Evolutionary conservation across 2,329 filamentous ascomycete genomes (phyloP).

Genomic region (Aspergillus udagawae): DNA sequence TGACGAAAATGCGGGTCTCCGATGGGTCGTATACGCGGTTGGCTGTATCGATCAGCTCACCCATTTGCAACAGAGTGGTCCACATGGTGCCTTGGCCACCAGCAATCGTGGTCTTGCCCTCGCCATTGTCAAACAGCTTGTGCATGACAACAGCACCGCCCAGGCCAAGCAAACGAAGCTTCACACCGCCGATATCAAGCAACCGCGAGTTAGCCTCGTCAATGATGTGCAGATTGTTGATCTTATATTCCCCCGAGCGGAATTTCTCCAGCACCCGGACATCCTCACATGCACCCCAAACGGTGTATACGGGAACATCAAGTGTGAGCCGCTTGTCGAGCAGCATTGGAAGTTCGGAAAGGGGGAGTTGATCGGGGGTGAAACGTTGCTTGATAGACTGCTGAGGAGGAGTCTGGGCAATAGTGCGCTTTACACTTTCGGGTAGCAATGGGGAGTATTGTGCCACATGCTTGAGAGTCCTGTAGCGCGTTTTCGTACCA

Average conservation of each 20-base stretch:
- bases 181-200: constrained; percentile 90
- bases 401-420: constrained; percentile 64
- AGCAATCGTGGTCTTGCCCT: constrained; percentile 95
- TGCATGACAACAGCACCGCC: constrained; percentile 99
- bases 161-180: constrained; percentile 86
- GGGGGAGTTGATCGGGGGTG: constrained; percentile 72
- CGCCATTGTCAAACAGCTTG: constrained; percentile 98
- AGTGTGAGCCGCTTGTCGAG: constrained; percentile 84
- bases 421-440: constrained; percentile 65
- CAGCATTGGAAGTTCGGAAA: constrained; percentile 88
- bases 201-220: constrained; percentile 96
- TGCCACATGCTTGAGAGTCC: constrained; percentile 95
- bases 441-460: constrained; percentile 95
- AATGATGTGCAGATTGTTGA: constrained; percentile 95
- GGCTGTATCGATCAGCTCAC: constrained; percentile 93
- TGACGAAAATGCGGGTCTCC: constrained; percentile 94
- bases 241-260: constrained; percentile 94
- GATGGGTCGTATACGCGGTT: constrained; percentile 98
- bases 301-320: constrained; percentile 95
- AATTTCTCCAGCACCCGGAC: constrained; percentile 97
- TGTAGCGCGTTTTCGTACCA: constrained; percentile 35
- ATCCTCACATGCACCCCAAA: constrained; percentile 98
- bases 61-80: constrained; percentile 97
- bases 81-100: constrained; percentile 99
- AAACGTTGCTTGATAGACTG: constrained; percentile 78